Evolutionary conservation across 441 rosid genomes (phyloP).

Genomic region (Pelargonium australe): DNA sequence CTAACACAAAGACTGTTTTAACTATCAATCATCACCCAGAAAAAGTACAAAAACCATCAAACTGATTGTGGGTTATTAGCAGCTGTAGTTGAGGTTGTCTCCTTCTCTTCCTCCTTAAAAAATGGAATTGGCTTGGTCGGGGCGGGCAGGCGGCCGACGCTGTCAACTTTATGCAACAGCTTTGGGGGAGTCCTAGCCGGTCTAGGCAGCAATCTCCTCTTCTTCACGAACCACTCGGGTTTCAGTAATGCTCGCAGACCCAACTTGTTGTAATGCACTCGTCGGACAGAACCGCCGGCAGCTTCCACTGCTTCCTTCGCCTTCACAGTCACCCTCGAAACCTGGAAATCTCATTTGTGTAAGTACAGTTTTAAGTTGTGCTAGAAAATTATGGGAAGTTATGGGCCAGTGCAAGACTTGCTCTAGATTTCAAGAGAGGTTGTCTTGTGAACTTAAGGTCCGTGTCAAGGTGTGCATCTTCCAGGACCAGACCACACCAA

Average conservation of each 20-base stretch:
- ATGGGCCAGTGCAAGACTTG: too few species aligned
- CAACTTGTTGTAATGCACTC: constrained; percentile 83
- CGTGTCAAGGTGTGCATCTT: too few species aligned
- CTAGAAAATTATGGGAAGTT: too few species aligned
- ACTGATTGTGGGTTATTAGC: constrained; percentile 14
- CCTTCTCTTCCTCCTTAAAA: constrained; percentile 28
- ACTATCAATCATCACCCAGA: too few species aligned
- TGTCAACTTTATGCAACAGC: constrained; percentile 69
- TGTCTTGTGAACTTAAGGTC: too few species aligned
- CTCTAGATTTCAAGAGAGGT: too few species aligned
- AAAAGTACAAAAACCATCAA: not conserved
- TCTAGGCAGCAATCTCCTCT: constrained; percentile 77
- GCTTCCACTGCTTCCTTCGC: constrained; percentile 88
- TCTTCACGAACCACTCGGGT: constrained; percentile 97
- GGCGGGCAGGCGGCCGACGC: constrained; percentile 89
- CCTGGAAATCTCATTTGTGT: constrained; percentile 33
- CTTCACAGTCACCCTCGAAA: constrained; percentile 77
- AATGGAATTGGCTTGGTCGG: constrained; percentile 83
- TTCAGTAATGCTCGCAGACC: constrained; percentile 73
- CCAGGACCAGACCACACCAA: too few species aligned
- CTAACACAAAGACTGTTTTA: too few species aligned
- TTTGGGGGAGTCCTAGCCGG: constrained; percentile 93
- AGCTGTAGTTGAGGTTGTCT: constrained; percentile 28
- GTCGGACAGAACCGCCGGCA: constrained; percentile 79
- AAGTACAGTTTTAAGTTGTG: not conserved